Evolutionary conservation across 176 grass and related monocot species (phyloP), one percentile per base, ranked within the genome.

Genomic region (Elymus sibiricus): DNA sequence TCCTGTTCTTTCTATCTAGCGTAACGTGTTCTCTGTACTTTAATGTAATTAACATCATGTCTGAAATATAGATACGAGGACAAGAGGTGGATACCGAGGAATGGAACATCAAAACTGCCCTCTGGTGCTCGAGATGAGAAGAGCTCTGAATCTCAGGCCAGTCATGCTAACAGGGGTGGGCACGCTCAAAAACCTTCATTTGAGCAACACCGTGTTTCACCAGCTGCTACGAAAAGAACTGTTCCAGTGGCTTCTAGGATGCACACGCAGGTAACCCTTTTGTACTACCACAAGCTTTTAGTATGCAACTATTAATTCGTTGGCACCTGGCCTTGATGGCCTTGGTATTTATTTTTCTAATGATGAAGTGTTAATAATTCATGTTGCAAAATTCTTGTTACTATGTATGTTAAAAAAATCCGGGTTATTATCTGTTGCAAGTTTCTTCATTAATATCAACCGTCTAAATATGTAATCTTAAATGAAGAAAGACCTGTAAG

Each of bases 81-180:
- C 79, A 99, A 99, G 87, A 99, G 94, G 87, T 99, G 94, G 94
- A 82, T 99, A 85, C 87, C 87, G 0, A 94, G 94, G 79, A 87
- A 93, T 87, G 97, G 87, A 87, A 82, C 94, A 70, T 84, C 86
- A 68, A 80, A 26, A 67, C 63, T 73, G 27, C 63, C 85, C 39
- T 86, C 84, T 27, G 68, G 64, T 83, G 77, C 85, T 46, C 84
- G 60, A 85, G 92, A 93, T 90, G 92, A 97, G 21, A 90, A 82
- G 61, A 73, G 37, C 83, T 75, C 73, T 72, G 89, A 87, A 67
- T 74, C 78, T 69, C 94, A 75, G 21, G 42, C 82, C 79, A 92
- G 81, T 68, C 79, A 83, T 87, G 76, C 21, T 89, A 86, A 46
- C 76, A 89, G 22, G 64, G 80, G 65, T 78, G 88, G 78, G 64